These are phyloP conservation scores for Pleurotus djamor DNA, from an alignment of 768 basidiomycete genomes.

Conservation along the genomic window DNA sequence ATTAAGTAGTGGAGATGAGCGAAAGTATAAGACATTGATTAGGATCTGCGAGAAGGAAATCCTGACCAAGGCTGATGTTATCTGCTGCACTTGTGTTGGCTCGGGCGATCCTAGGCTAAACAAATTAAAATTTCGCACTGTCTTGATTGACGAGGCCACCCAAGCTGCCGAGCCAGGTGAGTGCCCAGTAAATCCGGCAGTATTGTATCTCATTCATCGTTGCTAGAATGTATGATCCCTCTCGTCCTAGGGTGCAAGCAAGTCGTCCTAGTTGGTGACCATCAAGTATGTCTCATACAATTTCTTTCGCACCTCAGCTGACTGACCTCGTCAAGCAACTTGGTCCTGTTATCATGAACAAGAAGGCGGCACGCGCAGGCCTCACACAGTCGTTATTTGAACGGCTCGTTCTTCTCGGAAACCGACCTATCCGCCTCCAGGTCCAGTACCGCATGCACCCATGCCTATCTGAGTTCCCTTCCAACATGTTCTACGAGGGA, in stretches of 20 bases:
- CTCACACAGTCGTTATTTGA: slow-evolving; percentile 98
- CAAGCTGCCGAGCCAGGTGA: slow-evolving; percentile 96
- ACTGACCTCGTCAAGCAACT: slow-evolving; percentile 63
- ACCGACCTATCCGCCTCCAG: slow-evolving; percentile 96
- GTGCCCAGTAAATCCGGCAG: slow-evolving; percentile 17
- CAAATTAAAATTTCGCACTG: slow-evolving; percentile 98
- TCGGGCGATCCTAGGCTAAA: slow-evolving; percentile 94
- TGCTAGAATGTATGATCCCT: slow-evolving; percentile 97
- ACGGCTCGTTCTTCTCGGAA: slow-evolving; percentile 91
- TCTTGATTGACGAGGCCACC: slow-evolving; percentile 97
- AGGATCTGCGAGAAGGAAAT: slow-evolving; percentile 98
- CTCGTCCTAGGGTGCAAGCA: slow-evolving; percentile 98
- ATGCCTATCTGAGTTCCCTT: slow-evolving; percentile 97
- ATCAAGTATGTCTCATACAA: slow-evolving; percentile 43
- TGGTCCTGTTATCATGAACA: slow-evolving; percentile 99
- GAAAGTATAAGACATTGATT: slow-evolving; percentile 96
- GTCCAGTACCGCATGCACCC: slow-evolving; percentile 99
- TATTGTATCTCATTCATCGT: slow-evolving; percentile 12
- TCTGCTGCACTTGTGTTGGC: slow-evolving; percentile 98
- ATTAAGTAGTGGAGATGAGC: slow-evolving; percentile 92
- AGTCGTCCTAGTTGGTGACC: slow-evolving; percentile 96
- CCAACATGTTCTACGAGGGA: slow-evolving; percentile 99
- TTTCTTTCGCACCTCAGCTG: neutral
- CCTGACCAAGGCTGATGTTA: slow-evolving; percentile 90
- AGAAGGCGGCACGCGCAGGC: slow-evolving; percentile 99